Evolutionary conservation across 805 yeast species (phyloP).

Genomic region (Millerozyma miso): DNA sequence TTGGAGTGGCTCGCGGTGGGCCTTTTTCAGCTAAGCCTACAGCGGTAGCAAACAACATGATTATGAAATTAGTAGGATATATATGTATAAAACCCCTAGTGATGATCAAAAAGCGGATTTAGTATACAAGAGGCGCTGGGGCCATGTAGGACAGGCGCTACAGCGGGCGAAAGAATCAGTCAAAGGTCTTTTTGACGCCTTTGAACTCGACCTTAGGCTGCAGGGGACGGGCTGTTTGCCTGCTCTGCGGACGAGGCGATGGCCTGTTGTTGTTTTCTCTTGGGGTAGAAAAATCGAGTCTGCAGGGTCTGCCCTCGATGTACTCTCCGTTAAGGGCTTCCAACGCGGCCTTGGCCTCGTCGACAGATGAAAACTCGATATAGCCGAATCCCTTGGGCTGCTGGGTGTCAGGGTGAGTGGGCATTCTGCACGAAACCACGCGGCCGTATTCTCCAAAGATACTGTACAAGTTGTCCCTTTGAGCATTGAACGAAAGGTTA

Average conservation of each 20-base stretch:
- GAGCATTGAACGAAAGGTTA: constrained; percentile 87
- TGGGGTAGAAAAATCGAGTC: constrained; percentile 94
- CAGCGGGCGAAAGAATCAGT: constrained; percentile 32
- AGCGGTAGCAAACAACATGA: not conserved
- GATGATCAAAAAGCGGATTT: not conserved
- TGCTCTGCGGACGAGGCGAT: not conserved
- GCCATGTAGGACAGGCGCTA: not conserved
- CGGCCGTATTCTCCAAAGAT: constrained; percentile 75
- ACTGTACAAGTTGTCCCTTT: constrained; percentile 72
- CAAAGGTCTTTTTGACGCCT: constrained; percentile 82
- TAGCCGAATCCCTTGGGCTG: constrained; percentile 99
- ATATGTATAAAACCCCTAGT: not conserved
- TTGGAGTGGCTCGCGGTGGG: too few relatives aligned
- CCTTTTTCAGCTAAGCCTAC: too few relatives aligned
- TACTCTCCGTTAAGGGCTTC: constrained; percentile 85
- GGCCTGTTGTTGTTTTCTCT: constrained; percentile 44
- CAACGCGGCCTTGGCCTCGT: constrained; percentile 86
- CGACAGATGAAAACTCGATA: constrained; percentile 83
- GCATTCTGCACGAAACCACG: constrained; percentile 86
- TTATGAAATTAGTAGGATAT: not conserved
- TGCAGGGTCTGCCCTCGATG: constrained; percentile 87
- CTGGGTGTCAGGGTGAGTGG: constrained; percentile 98
- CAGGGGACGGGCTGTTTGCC: constrained; percentile 32
- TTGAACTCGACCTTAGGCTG: constrained; percentile 67
- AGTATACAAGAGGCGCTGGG: not conserved